Base-by-base conservation (phyloP, 2,329 filamentous ascomycete genomes). In the Pezicula carpinea region DNA sequence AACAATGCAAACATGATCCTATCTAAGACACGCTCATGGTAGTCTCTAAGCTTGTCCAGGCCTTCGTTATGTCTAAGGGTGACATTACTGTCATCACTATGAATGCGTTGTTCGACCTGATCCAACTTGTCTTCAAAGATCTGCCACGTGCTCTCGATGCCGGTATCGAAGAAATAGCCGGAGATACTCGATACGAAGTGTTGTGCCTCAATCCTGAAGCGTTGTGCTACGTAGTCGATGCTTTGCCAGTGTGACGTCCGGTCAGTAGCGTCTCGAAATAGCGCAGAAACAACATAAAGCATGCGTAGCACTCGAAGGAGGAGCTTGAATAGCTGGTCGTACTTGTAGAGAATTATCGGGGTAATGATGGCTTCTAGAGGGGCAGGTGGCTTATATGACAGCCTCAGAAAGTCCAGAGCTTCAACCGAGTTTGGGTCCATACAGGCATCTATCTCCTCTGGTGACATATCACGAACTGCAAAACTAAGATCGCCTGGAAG, bases 331-430 rank as follows among this genome's bases (percentile, higher is more conserved):
- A 96, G 77, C 39, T 76, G 75, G 63, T 97, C 93, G 59, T 96
- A 97, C 56, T 89, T 89, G 46, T 82, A 71, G 10, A 97, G 69
- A 1, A 85, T 77, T 0, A 74, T 64, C 0, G 81, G 73, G 0
- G 89, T 90, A 35, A 99, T 83, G 51, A 97, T 76, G 0, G 82
- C 73, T 34, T 83, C 75, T 0, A 97, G 71, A 1, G 88, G 80
- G 0, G 77, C 66, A 0, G 90, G 85, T 0, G 90, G 76, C 34
- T 85, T 87, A 67, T 96, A 97, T 39, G 90, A 86, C 6, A 99
- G 71, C 2, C 89, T 82, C 14, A 99, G 73, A 60, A 99, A 97
- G 66, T 97, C 93, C n/a, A 97, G 74, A 0, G 93, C 93, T 61
- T 92, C 83, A 15, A 97, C 76, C 0, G 85, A 86, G 61, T 88